Evolutionary conservation across 2,329 filamentous ascomycete genomes (phyloP), one percentile per base, ranked within the genome.

Genomic region (Metarhizium rileyi): DNA sequence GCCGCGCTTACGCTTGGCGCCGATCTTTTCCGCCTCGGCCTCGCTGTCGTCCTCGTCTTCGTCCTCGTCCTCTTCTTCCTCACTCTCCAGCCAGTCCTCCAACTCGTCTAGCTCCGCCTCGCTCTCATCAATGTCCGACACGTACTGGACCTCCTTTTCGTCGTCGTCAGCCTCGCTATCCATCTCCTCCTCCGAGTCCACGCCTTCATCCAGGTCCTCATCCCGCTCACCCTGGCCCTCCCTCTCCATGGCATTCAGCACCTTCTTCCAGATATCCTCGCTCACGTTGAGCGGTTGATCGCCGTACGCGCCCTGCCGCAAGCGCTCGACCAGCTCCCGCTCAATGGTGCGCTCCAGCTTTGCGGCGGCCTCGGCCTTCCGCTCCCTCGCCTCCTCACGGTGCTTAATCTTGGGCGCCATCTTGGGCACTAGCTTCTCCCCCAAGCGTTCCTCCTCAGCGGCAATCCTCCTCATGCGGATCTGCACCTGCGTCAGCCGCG

Each of bases 311-410:
- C 93, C 93, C 63, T 89, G 90, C 56, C 90, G 79, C 67, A 98
- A 71, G 59, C 93, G 77, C 70, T 97, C 89, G 59, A 98, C 86
- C 57, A 98, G 76, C 70, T 97, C 91, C 49, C 93, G 77, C 76
- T 98, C 93, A 67, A 98, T 97, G 7, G 90, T 90, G 56, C 89
- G 77, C 76, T 98, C 93, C 53, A 98, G 82, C 80, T 96, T 96
- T 22, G 93, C 93, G 7, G 87, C 87, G 20, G 83, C 82, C 68
- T 87, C 82, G 10, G 84, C 85, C 69, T 87, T 89, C 57, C 85
- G 75, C 70, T 89, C 85, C 61, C 87, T 76, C 3, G 86, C 85
- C 57, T 79, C 79, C 66, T 93, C 87, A 56, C 87, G 77, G 59
- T 84, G 78, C 57, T 79, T 76, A 50, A 98, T 81, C 77, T 98